phyloP scores from a whole-genome alignment of 495 filamentous ascomycete species.

The Wilcoxina mikolae region DNA sequence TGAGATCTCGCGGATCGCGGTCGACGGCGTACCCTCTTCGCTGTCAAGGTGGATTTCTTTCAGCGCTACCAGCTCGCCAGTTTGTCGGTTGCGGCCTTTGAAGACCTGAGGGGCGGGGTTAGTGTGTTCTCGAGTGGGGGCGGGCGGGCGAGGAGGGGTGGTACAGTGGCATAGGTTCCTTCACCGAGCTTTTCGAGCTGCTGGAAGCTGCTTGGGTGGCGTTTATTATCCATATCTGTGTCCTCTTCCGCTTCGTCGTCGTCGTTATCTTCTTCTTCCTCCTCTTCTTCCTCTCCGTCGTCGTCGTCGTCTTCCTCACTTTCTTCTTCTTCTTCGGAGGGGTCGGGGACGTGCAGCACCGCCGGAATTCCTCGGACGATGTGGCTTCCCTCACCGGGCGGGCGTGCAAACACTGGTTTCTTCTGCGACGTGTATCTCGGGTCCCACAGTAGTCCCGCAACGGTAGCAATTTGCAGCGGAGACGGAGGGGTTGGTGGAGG shows the following conservation, averaged over 20 bases:
- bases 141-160: too few relatives aligned
- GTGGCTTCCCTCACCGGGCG: conserved; percentile 8
- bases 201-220: conserved; percentile 90
- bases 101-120: conserved; percentile 55
- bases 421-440: conserved; percentile 27
- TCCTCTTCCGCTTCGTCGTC: conserved; percentile 5
- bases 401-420: conserved; percentile 18
- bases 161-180: conserved; percentile 95
- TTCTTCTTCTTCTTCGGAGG: conserved; percentile 14
- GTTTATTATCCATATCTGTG: conserved; percentile 61
- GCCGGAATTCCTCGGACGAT: conserved; percentile 2
- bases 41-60: conserved; percentile 99
- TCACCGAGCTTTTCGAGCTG: conserved; percentile 98
- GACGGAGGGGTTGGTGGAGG: neutral
- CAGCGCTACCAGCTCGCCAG: conserved; percentile 86
- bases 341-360: conserved; percentile 3
- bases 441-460: conserved; percentile 35
- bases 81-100: conserved; percentile 93
- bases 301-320: conserved; percentile 5
- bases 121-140: neutral
- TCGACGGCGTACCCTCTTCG: conserved; percentile 96
- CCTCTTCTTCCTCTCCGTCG: conserved; percentile 12
- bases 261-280: conserved; percentile 14
- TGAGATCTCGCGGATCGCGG: conserved; percentile 94
- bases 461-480: conserved; percentile 21